Base-by-base conservation (phyloP, 495 filamentous ascomycete species). In the Annulohypoxylon maeteangense region DNA sequence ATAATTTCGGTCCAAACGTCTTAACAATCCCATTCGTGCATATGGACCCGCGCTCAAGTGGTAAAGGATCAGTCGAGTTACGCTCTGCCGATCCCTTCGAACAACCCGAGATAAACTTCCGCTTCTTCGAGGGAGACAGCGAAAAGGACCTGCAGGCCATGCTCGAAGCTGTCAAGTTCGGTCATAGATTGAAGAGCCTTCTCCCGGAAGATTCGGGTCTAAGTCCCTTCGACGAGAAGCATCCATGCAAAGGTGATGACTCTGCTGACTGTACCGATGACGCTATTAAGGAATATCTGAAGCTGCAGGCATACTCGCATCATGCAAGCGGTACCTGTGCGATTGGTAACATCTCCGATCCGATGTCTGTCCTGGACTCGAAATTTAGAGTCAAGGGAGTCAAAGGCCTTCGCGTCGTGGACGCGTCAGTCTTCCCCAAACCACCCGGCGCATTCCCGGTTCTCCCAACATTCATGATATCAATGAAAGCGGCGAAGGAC, bases 401-500 rank as follows among this genome's bases (percentile, higher is more conserved):
- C 4, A 67, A 74, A 6, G 80, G 84, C 0, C 74, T 89, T 53
- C 78, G 87, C 0, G 85, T 89, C 34, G 87, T 85, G 0, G 87
- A 90, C 73, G 85, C 82, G 27, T 87, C 83, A 58, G 81, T 85
- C 29, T 87, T 90, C 77, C 89, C 88, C 12, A 79, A 75, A 6
- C 69, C 87, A 12, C 82, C 85, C 42, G 84, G 85, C 7, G 85
- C 87, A 12, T 87, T 89, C 56, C 87, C 88, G 0, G 84, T 87
- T 69, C 85, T 89, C 78, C 84, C 86, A 20, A 88, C 85, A 0
- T 90, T 88, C 66, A 86, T 86, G 44, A 82, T 91, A 68, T 85
- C 85, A 4, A 85, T 90, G 76, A 85, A 86, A 63, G 88, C 85
- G 42, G 86, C 85, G 0, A 87, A 87, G 64, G 75, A 81, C n/a